Evolutionary conservation across 139 green algal species (phyloP).

Genomic region (Chlamydomonas sp.): DNA sequence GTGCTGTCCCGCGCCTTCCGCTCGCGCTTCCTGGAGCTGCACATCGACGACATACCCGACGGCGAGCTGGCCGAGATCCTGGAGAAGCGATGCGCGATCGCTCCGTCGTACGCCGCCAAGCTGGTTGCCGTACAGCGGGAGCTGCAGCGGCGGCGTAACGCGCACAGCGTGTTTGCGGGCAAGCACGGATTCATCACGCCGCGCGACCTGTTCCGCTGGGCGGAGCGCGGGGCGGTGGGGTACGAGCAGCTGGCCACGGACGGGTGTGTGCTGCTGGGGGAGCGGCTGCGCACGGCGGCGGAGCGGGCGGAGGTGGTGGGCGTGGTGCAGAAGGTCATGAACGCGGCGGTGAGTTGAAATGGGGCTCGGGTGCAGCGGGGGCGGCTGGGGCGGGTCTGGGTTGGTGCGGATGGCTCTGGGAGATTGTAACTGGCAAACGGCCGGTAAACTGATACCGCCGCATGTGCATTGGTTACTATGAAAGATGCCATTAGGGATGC

Average conservation of each 20-base stretch:
- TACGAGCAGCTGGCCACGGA: conserved; percentile 92
- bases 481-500: too few species aligned
- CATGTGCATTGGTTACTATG: too few species aligned
- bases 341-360: conserved; percentile 61
- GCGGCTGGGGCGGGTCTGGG: neutral
- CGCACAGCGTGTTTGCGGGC: conserved; percentile 89
- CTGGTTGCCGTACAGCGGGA: conserved; percentile 93
- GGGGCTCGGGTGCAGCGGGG: neutral
- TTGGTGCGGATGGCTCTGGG: neutral
- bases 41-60: conserved; percentile 97
- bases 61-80: conserved; percentile 92
- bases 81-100: conserved; percentile 76
- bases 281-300: conserved; percentile 80
- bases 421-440: neutral
- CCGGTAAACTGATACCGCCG: too few species aligned
- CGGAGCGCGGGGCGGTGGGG: conserved; percentile 79
- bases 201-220: conserved; percentile 95
- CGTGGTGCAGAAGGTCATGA: conserved; percentile 75
- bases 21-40: conserved; percentile 97
- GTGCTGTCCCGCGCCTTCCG: conserved; percentile 76
- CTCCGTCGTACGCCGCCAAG: conserved; percentile 85
- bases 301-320: conserved; percentile 84
- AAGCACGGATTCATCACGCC: conserved; percentile 97
- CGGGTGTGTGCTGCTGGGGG: conserved; percentile 91
- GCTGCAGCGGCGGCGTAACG: conserved; percentile 86